Base-by-base conservation (phyloP, 305 asterid species). In the Stenogyne calaminthoides region DNA sequence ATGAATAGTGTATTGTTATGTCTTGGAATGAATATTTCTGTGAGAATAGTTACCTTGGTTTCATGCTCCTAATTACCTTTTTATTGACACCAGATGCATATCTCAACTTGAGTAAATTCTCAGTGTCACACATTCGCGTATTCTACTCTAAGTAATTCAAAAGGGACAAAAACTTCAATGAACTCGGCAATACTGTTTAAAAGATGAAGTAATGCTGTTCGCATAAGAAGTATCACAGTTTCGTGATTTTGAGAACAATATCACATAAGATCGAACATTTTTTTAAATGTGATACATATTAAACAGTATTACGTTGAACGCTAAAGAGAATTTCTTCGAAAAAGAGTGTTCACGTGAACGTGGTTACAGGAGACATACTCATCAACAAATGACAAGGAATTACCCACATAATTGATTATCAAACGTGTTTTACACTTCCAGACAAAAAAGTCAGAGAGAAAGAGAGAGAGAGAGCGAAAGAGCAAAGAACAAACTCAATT, bases 401-500 rank as follows among this genome's bases (percentile, higher is more conserved):
- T 15, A 15, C 56, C 42, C 10, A 49, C 22, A 6, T 18, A 49
- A 49, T 15, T 22, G 56, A 49, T 47, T 47, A 47, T 16, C 22
- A 49, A 49, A n/a, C 10, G 56, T 16, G 56, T 49, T 15, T 15
- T 49, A 49, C 56, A 46, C 3, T 46, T 46, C 19, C 54, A 49
- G 56, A 49, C 56, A 49, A 15, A 49, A 15, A 16, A 49, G 22
- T 0, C 10, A 0, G 19, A 27, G 49, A n/a, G n/a, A n/a, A n/a
- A n/a, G n/a, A n/a, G n/a, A n/a, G n/a, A n/a, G 44, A 25, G 37
- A 56, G 3, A 63, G 42, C 32, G 2, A 47, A 72, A 2, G 59
- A 27, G 64, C 69, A 5, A 60, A 51, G 49, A 15, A 46, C 37
- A 54, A 54, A 63, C 36, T 63, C 56, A 56, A 39, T 36, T 71